Conservation (phyloP, 176 grass and related monocot species). For the Bromus sterilis region DNA sequence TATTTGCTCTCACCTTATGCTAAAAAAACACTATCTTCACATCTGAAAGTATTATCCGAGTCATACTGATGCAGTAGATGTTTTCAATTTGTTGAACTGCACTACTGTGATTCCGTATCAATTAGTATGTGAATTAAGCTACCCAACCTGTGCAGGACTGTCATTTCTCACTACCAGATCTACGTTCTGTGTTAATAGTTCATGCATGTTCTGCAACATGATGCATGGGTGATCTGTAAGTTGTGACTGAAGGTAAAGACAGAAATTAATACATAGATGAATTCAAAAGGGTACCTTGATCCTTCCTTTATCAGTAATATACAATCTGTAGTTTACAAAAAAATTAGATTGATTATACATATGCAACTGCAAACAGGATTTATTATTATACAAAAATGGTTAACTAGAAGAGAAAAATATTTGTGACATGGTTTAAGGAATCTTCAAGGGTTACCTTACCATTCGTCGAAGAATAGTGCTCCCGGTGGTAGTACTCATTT, state of each 20-base stretch:
- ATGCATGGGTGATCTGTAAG: not conserved
- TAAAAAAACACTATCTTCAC: too few species aligned
- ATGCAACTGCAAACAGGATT: not conserved
- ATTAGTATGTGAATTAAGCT: too few species aligned
- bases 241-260: not conserved
- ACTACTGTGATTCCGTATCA: too few species aligned
- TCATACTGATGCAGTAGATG: too few species aligned
- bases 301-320: not conserved
- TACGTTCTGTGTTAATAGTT: not conserved
- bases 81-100: too few species aligned
- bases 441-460: not conserved
- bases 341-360: not conserved
- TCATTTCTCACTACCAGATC: too few species aligned
- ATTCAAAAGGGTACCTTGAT: not conserved
- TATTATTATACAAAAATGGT: not conserved
- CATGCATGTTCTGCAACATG: not conserved
- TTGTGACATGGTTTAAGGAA: not conserved
- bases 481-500: not conserved
- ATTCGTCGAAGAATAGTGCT: not conserved
- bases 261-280: not conserved
- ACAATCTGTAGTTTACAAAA: not conserved
- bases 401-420: not conserved
- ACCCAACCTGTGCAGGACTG: too few species aligned
- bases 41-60: too few species aligned
- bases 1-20: too few species aligned